Percentiles rank a stretch among this genome's conserved stretches.
phyloP scores from a whole-genome alignment of 2,329 filamentous ascomycete species.

The Microsporum canis region DNA sequence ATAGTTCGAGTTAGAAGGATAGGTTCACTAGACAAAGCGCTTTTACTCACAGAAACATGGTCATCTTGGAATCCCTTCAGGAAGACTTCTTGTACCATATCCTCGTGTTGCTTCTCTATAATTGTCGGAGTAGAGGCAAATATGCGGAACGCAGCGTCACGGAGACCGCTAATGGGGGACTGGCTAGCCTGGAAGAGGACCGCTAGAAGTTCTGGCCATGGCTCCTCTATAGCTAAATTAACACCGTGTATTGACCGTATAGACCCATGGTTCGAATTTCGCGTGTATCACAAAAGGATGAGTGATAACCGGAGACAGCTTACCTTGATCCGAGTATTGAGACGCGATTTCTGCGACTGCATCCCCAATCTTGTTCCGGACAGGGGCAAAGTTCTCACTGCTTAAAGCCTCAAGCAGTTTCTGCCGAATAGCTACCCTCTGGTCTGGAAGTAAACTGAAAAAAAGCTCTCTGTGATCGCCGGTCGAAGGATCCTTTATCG shows the following conservation, averaged over 20 bases:
- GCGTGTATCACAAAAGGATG: conserved; percentile 5
- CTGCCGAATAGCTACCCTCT: conserved; percentile 66
- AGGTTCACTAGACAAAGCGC: neutral
- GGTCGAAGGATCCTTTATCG: conserved; percentile 54
- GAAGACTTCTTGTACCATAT: conserved; percentile 79
- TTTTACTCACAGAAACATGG: conserved; percentile 53
- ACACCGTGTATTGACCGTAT: neutral
- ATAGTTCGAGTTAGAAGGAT: conserved; percentile 14
- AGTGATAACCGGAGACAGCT: conserved; percentile 24
- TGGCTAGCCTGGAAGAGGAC: conserved; percentile 85
- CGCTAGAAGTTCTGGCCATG: conserved; percentile 81
- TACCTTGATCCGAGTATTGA: conserved; percentile 88
- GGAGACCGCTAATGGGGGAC: conserved; percentile 67
- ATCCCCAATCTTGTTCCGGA: conserved; percentile 93
- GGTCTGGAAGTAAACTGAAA: conserved; percentile 60
- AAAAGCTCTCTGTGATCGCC: conserved; percentile 71
- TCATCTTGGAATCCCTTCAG: conserved; percentile 85
- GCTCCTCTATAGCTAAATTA: conserved; percentile 47
- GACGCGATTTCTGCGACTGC: conserved; percentile 92
- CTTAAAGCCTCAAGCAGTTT: conserved; percentile 71
- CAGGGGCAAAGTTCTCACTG: conserved; percentile 58
- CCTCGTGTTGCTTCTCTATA: conserved; percentile 91
- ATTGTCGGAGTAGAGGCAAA: conserved; percentile 91
- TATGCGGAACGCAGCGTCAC: conserved; percentile 88
- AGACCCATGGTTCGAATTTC: neutral